Evolutionary conservation across 768 basidiomycete genomes (phyloP).

Genomic region (Mycena floridula): DNA sequence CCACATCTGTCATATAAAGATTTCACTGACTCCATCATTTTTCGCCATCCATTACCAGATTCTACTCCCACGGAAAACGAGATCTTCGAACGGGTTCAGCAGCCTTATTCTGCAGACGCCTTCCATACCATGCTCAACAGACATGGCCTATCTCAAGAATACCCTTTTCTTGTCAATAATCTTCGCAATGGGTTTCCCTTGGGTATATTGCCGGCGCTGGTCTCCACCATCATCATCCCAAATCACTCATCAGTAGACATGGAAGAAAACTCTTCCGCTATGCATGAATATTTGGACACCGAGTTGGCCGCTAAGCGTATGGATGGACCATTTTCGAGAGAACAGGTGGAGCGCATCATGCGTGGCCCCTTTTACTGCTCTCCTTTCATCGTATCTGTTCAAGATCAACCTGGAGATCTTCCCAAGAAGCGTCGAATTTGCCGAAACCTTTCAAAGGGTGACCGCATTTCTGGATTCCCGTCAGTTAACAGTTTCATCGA

Average conservation of each 20-base stretch:
- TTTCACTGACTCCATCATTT: too few species aligned
- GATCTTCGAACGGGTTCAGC: conserved; percentile 18
- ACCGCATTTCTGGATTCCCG: conserved; percentile 4
- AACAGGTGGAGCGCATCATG: conserved; percentile 7
- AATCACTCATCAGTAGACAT: too few species aligned
- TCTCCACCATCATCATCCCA: conserved; percentile 5
- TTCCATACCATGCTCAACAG: conserved; percentile 16
- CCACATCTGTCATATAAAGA: too few species aligned
- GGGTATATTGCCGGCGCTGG: conserved; percentile 20
- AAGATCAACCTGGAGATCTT: too few species aligned
- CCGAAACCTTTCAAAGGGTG: too few species aligned
- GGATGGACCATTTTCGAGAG: conserved; percentile 4
- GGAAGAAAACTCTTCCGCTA: conserved; percentile 6
- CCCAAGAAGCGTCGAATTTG: too few species aligned
- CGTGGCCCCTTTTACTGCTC: conserved; percentile 10
- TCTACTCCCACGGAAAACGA: too few species aligned
- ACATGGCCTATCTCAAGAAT: conserved; percentile 14
- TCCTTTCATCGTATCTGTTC: too few species aligned
- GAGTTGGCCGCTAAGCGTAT: conserved; percentile 9
- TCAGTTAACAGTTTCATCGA: too few species aligned
- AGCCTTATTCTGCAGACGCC: too few species aligned
- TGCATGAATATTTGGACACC: too few species aligned
- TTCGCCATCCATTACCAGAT: too few species aligned
- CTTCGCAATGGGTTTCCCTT: conserved; percentile 26
- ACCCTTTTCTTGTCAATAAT: conserved; percentile 23